Percentiles rank a stretch among this genome's conserved stretches.
phyloP scores from a whole-genome alignment of 495 filamentous ascomycete genomes.

The Pseudotulostoma volvatum region DNA sequence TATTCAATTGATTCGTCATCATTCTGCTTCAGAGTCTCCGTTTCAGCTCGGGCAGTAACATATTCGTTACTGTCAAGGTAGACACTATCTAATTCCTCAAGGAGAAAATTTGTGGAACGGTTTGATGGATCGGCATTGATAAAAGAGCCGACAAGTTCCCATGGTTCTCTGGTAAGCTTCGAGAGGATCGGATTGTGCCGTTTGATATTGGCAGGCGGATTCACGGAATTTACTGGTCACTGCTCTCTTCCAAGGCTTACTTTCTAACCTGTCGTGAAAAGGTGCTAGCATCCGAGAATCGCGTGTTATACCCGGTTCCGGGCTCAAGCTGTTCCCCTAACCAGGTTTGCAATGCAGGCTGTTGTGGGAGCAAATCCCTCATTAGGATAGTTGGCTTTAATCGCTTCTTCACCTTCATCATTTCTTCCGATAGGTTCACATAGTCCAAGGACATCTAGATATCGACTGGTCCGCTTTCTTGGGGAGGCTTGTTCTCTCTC shows the following conservation, averaged over 20 bases:
- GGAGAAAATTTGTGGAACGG: neutral
- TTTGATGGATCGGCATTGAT: neutral
- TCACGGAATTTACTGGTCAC: neutral
- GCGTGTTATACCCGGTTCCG: neutral
- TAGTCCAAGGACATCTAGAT: neutral
- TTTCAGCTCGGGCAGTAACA: neutral
- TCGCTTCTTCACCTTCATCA: neutral
- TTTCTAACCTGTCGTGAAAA: neutral
- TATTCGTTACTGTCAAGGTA: neutral
- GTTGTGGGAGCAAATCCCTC: neutral
- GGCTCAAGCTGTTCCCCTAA: neutral
- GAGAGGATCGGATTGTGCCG: neutral
- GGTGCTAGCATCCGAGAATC: neutral
- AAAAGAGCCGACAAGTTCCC: neutral
- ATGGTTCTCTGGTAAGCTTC: neutral
- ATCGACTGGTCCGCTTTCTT: neutral
- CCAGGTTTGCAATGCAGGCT: neutral
- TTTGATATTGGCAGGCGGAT: neutral
- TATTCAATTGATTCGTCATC: neutral
- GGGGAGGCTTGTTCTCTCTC: neutral
- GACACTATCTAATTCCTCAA: neutral
- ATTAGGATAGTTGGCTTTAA: too few species aligned
- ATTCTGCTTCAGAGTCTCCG: neutral
- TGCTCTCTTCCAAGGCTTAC: neutral
- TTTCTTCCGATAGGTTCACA: neutral